phyloP scores from a whole-genome alignment of 148 eudicot species.

The Hydrangea macrophylla region DNA sequence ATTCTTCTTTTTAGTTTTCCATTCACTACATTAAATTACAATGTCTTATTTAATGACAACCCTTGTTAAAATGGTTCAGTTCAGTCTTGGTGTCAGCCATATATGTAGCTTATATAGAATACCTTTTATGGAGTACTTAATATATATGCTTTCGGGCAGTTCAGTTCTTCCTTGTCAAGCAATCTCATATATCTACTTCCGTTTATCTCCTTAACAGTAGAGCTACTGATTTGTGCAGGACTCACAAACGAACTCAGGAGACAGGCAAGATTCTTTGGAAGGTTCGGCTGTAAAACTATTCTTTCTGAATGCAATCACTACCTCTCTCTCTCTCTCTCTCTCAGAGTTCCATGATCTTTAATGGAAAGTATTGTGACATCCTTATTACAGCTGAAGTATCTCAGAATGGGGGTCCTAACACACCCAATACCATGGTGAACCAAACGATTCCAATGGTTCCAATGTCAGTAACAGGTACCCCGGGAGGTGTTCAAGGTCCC shows the following conservation, averaged over 20 bases:
- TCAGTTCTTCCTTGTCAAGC: background rate
- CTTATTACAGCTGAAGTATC: constrained; percentile 50
- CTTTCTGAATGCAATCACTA: constrained; percentile 15
- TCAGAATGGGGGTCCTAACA: constrained; percentile 72
- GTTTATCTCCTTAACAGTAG: too few species aligned
- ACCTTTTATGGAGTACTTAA: background rate
- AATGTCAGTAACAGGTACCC: constrained; percentile 59
- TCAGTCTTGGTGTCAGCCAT: background rate
- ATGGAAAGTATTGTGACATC: constrained; percentile 7
- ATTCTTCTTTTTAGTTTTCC: too few species aligned
- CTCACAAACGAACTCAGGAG: constrained; percentile 61
- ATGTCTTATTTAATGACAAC: background rate
- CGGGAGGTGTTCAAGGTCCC: constrained; percentile 65
- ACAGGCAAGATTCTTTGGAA: constrained; percentile 61
- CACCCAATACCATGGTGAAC: constrained; percentile 55
- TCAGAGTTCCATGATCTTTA: constrained; percentile 5
- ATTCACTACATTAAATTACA: background rate
- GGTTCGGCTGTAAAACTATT: constrained; percentile 33
- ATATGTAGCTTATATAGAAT: background rate
- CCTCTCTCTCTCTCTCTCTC: too few species aligned
- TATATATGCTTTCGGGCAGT: background rate
- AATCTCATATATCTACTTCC: background rate
- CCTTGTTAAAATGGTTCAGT: background rate
- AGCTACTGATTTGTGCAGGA: constrained; percentile 46
- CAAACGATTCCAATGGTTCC: constrained; percentile 63